Percentiles rank a stretch among this genome's conserved stretches.
phyloP scores from a whole-genome alignment of 176 grass and related monocot species.

The Aegilops speltoides region DNA sequence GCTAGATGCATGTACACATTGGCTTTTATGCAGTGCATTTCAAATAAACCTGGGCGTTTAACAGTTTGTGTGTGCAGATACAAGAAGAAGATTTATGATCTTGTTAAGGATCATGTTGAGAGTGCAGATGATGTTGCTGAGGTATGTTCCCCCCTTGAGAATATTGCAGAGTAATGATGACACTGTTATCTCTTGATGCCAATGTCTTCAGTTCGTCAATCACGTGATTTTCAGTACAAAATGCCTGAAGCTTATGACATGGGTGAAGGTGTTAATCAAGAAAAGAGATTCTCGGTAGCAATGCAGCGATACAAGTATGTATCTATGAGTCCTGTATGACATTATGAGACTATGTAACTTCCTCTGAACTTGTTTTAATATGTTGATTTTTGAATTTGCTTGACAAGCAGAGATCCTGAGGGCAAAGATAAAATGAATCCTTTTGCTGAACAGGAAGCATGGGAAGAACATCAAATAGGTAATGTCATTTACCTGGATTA shows the following conservation, averaged over 20 bases:
- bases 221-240: conserved; percentile 63
- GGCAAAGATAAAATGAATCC: conserved; percentile 96
- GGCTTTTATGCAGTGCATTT: neutral
- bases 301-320: conserved; percentile 71
- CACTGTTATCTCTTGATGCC: neutral
- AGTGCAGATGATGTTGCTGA: conserved; percentile 55
- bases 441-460: conserved; percentile 97
- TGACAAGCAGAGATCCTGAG: conserved; percentile 58
- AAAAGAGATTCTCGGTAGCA: conserved; percentile 93
- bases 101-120: conserved; percentile 70
- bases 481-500: neutral
- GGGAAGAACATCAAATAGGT: conserved; percentile 99
- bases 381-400: conserved; percentile 27
- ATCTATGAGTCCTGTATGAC: neutral
- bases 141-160: conserved; percentile 35
- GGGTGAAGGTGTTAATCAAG: conserved; percentile 87
- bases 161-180: neutral
- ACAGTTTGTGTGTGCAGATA: conserved; percentile 49
- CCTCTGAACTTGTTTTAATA: neutral
- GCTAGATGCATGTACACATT: neutral
- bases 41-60: conserved; percentile 18
- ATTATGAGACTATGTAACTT: neutral
- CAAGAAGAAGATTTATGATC: conserved; percentile 78
- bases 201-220: neutral
- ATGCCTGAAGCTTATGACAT: conserved; percentile 98